phyloP scores from a whole-genome alignment of 1,284 basidiomycete genomes.

The Ustilago trichophora region DNA sequence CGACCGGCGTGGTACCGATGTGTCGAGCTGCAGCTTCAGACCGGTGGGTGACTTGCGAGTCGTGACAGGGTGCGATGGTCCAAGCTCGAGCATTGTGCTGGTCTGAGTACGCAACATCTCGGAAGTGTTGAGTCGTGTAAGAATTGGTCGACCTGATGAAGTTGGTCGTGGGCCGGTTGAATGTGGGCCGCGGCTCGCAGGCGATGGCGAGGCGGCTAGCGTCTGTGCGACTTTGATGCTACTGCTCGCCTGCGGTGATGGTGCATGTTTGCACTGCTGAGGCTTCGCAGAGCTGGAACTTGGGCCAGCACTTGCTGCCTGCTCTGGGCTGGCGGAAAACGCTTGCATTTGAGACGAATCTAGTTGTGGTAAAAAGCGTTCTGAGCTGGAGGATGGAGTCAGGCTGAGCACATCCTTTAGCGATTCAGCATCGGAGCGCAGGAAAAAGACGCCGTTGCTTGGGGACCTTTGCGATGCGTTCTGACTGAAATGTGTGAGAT shows the following conservation, averaged over 20 bases:
- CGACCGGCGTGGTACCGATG: conserved; percentile 32
- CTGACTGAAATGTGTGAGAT: neutral
- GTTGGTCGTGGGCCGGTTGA: neutral
- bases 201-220: conserved; percentile 1
- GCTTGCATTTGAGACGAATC: neutral
- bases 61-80: neutral
- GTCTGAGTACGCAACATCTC: conserved; percentile 39
- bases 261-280: too few species aligned
- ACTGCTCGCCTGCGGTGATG: too few species aligned
- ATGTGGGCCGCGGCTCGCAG: neutral
- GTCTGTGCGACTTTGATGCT: neutral
- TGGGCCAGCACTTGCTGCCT: neutral
- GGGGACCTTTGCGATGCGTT: neutral
- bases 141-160: conserved; percentile 22
- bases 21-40: conserved; percentile 35
- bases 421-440: conserved; percentile 17
- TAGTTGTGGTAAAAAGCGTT: neutral
- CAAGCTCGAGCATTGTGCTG: conserved; percentile 5
- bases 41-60: conserved; percentile 21
- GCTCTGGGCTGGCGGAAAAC: conserved; percentile 6
- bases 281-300: too few species aligned
- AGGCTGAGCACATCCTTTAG: conserved; percentile 4
- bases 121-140: conserved; percentile 51
- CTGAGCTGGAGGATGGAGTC: neutral
- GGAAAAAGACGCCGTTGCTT: neutral